phyloP scores from a whole-genome alignment of 2,329 filamentous ascomycete species.

The Penicillium sp. region DNA sequence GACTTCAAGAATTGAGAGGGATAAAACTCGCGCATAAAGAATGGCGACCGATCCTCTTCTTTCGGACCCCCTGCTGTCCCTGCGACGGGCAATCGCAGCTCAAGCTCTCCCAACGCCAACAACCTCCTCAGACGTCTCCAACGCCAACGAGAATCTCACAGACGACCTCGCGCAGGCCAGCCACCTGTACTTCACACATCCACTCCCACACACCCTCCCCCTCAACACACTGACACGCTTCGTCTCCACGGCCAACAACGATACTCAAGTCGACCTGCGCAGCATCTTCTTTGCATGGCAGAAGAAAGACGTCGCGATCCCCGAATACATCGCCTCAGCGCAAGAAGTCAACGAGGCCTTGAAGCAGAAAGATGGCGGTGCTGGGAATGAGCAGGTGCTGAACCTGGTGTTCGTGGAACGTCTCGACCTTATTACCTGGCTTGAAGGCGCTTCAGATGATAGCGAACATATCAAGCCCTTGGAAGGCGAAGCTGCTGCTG shows the following conservation, averaged over 20 bases:
- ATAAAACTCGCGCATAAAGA: not conserved
- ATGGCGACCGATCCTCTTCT: slow-evolving; percentile 50
- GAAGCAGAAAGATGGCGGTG: slow-evolving; percentile 28
- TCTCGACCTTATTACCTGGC: slow-evolving; percentile 86
- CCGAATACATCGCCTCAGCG: slow-evolving; percentile 84
- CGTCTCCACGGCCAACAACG: slow-evolving; percentile 62
- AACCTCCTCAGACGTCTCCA: slow-evolving; percentile 59
- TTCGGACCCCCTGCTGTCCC: slow-evolving; percentile 74
- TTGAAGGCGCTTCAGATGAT: slow-evolving; percentile 83
- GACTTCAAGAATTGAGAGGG: not conserved
- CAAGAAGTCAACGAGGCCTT: slow-evolving; percentile 77
- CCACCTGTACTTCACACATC: slow-evolving; percentile 68
- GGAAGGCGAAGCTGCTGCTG: slow-evolving; percentile 54
- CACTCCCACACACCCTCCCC: slow-evolving; percentile 59
- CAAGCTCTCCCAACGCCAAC: slow-evolving; percentile 68
- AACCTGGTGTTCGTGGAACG: slow-evolving; percentile 90
- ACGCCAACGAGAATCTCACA: slow-evolving; percentile 53
- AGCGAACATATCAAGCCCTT: slow-evolving; percentile 89
- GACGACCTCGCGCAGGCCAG: slow-evolving; percentile 69
- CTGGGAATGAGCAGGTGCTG: slow-evolving; percentile 59
- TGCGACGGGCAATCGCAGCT: slow-evolving; percentile 77
- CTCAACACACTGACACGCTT: slow-evolving; percentile 79
- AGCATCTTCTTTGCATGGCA: slow-evolving; percentile 96
- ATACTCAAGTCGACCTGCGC: slow-evolving; percentile 74
- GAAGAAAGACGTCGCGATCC: slow-evolving; percentile 84